phyloP scores from a whole-genome alignment of 192 early-diverging fungal species.

The Backusella australiensis region DNA sequence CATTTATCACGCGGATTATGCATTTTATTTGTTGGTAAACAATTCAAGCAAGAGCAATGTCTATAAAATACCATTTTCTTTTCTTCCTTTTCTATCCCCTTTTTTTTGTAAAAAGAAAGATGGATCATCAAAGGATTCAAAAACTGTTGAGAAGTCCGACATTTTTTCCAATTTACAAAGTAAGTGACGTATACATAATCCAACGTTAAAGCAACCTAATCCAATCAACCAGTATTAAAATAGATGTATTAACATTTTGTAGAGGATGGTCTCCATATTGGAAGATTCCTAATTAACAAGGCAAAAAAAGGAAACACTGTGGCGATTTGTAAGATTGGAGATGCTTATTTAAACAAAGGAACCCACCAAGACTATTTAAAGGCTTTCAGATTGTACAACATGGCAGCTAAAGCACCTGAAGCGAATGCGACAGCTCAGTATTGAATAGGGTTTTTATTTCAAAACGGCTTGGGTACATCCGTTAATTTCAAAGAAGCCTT shows the following conservation, averaged over 20 bases:
- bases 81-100: background rate
- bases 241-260: background rate
- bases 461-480: background rate
- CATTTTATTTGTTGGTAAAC: background rate
- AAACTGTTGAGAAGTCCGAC: background rate
- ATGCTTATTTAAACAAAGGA: background rate
- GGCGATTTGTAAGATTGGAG: background rate
- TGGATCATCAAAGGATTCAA: background rate
- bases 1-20: background rate
- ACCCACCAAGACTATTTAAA: background rate
- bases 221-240: background rate
- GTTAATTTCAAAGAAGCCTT: background rate
- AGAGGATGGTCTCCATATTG: background rate
- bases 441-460: background rate
- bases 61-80: background rate
- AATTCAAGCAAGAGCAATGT: background rate
- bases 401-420: background rate
- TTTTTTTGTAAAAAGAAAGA: background rate
- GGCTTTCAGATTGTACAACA: background rate
- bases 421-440: background rate
- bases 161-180: background rate
- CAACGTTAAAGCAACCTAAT: background rate
- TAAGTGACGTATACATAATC: background rate
- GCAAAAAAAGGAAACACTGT: background rate
- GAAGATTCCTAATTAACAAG: background rate